Base-by-base conservation (phyloP, 2,329 filamentous ascomycete species). In the Thelonectria rubi region DNA sequence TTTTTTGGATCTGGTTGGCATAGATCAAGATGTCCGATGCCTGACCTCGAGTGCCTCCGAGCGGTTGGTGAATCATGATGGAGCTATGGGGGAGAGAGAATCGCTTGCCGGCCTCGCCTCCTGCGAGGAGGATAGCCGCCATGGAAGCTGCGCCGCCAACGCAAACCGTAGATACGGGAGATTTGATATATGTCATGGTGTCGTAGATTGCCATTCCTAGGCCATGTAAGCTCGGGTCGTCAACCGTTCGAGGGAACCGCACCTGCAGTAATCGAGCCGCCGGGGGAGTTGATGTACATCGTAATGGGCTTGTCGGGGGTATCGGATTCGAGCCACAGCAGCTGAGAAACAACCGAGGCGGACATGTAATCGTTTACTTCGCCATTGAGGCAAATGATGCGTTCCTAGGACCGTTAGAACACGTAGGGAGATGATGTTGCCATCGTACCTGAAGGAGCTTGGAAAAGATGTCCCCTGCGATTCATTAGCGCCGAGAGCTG, bases 281-380 rank as follows among this genome's bases (percentile, higher is more conserved):
- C 95, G 0, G 94, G 94, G 0, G 92, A 97, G 81, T 99, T 97
- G 77, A 99, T 99, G 78, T 99, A 99, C 77, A 99, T 91, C 54
- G 92, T 95, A 67, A 99, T 98, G 12, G 93, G 91, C 77, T 97
- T 97, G 58, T 96, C 88, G 3, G 94, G 94, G 73, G 92, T 93
- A 74, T 99, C 95, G 72, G 94, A 95, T 83, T 99, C 96, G 77
- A 99, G 93, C 86, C 94, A 99, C 65, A 99, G 90, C 20, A 99
- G 88, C 76, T 99, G 96, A 1, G 95, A 93, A 26, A 98, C 94
- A 65, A 98, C 93, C 43, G 91, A 92, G n/a, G 95, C 94, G 39
- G 93, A 97, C 68, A 95, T 88, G 43, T 87, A 90, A 74, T 97
- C 92, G 80, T 98, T 91, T 60, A 98, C 93, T 73, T 91, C 85